phyloP scores from a whole-genome alignment of 2,329 filamentous ascomycete species.

The Neonectria faginata region DNA sequence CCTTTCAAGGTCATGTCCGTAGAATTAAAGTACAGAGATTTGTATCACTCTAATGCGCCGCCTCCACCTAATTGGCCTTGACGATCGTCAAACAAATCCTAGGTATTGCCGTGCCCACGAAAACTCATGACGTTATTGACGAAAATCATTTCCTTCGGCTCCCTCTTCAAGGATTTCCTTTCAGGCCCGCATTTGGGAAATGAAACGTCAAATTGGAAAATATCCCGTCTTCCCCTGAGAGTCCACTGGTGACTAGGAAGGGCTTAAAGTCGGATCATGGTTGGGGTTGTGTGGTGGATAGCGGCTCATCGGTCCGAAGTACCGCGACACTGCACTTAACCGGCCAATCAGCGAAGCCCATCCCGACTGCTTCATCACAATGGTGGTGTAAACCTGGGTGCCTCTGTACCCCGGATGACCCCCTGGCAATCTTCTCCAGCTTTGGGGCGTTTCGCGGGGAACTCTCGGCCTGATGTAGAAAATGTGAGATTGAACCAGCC shows the following conservation, averaged over 20 bases:
- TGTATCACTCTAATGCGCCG: neutral
- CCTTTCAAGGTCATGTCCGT: neutral
- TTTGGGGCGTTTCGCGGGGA: slow-evolving; percentile 16
- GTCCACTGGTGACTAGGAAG: slow-evolving; percentile 12
- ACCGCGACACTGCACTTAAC: slow-evolving; percentile 28
- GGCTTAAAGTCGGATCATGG: slow-evolving; percentile 18
- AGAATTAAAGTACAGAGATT: neutral
- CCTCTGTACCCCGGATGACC: slow-evolving; percentile 33
- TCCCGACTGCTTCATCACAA: slow-evolving; percentile 12
- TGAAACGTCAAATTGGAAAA: slow-evolving; percentile 18
- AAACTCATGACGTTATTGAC: neutral
- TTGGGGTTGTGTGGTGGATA: slow-evolving; percentile 21
- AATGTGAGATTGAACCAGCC: slow-evolving; percentile 1
- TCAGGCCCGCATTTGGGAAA: slow-evolving; percentile 8
- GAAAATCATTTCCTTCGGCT: neutral
- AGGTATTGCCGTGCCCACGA: neutral
- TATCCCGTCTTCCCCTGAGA: slow-evolving; percentile 18
- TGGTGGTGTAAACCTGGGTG: slow-evolving; percentile 15
- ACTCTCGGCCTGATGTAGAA: slow-evolving; percentile 12
- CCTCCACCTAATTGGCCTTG: neutral
- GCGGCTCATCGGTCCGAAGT: slow-evolving; percentile 38
- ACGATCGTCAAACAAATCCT: neutral
- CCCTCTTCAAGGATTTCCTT: slow-evolving; percentile 20
- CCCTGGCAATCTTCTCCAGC: slow-evolving; percentile 22
- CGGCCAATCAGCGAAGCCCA: slow-evolving; percentile 34